A percentile compares a stretch with the other conserved stretches of the same genome.
Conservation (phyloP, 306 rosid species). For the Fagus crenata region DNA sequence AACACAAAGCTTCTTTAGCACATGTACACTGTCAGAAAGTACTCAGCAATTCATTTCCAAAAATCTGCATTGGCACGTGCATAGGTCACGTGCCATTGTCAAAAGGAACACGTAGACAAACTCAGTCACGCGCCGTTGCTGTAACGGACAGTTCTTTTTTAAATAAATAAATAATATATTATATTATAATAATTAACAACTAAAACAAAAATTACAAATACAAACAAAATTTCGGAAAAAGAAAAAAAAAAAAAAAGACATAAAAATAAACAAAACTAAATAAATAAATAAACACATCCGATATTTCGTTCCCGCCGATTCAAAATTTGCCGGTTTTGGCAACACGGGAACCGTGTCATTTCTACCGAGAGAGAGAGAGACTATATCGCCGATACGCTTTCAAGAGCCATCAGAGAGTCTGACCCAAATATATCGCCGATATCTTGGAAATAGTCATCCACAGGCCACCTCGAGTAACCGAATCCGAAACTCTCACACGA, state of each 20-base stretch:
- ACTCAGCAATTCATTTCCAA: not conserved
- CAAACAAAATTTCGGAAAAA: conserved; percentile 12
- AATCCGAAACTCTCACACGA: conserved; percentile 47
- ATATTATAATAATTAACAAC: conserved; percentile 3
- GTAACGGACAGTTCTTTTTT: conserved; percentile 22
- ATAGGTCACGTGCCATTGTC: not conserved
- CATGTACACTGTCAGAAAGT: not conserved
- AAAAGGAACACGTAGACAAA: not conserved
- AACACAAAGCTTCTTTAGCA: not conserved
- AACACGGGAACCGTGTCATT: conserved; percentile 25
- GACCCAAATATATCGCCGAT: conserved; percentile 73
- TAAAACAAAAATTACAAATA: not conserved
- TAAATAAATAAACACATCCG: conserved; percentile 13
- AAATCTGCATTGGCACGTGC: not conserved
- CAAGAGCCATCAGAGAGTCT: conserved; percentile 65
- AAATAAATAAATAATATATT: conserved; percentile 2
- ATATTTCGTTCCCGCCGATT: conserved; percentile 39
- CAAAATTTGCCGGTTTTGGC: conserved; percentile 51
- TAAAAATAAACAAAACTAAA: not conserved
- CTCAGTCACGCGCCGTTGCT: conserved; percentile 33
- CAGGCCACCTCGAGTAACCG: conserved; percentile 33
- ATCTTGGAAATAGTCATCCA: conserved; percentile 73
- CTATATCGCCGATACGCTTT: not conserved
- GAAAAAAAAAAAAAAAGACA: not conserved
- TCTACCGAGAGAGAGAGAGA: too few relatives aligned